Evolutionary conservation across 2,329 filamentous ascomycete species (phyloP).

Genomic region (Trichoderma citrinoviride): DNA sequence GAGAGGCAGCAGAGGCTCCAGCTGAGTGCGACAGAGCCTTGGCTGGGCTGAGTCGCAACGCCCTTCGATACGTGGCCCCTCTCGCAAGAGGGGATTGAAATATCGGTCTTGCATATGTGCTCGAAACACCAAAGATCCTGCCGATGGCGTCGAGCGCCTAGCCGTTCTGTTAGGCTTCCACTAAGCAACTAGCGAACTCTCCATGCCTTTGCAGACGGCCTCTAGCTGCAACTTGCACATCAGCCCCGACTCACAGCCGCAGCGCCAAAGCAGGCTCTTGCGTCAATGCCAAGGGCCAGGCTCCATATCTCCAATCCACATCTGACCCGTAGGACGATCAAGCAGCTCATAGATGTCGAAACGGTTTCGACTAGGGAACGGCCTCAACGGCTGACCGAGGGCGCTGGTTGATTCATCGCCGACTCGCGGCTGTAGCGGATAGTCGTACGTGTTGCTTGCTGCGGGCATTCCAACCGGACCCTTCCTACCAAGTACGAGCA

Average conservation of each 20-base stretch:
- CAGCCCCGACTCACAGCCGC: slow-evolving; percentile 17
- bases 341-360: background rate
- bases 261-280: slow-evolving; percentile 10
- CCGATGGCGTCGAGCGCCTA: slow-evolving; percentile 11
- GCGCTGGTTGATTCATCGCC: background rate
- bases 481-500: background rate
- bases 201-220: background rate
- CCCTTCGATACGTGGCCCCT: slow-evolving; percentile 16
- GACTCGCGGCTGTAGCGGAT: slow-evolving; percentile 10
- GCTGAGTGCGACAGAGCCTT: slow-evolving; percentile 14
- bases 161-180: slow-evolving; percentile 6
- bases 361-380: background rate
- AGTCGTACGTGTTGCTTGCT: background rate
- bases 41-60: background rate
- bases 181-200: background rate
- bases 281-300: slow-evolving; percentile 16
- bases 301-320: slow-evolving; percentile 11
- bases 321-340: background rate
- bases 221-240: slow-evolving; percentile 14
- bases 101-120: slow-evolving; percentile 15
- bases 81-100: slow-evolving; percentile 16
- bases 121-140: slow-evolving; percentile 14
- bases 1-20: background rate
- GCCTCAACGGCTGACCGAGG: background rate
- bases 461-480: slow-evolving; percentile 2